Evolutionary conservation across 2,329 filamentous ascomycete genomes (phyloP).

Genomic region (Botrytis deweyae): DNA sequence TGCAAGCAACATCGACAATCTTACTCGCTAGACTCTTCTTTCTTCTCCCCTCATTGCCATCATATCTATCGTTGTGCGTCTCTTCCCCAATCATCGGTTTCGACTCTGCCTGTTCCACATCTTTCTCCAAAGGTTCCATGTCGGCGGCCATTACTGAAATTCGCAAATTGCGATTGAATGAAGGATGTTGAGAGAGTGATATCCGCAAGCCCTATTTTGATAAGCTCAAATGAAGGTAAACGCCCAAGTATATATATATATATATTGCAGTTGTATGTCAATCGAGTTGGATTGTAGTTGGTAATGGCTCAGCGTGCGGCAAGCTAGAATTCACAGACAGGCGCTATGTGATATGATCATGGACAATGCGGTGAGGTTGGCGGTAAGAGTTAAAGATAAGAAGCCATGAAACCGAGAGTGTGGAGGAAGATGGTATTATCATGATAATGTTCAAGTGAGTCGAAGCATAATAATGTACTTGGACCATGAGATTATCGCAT

Average conservation of each 20-base stretch:
- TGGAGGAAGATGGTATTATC: neutral
- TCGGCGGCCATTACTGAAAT: conserved; percentile 9
- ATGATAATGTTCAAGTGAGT: neutral
- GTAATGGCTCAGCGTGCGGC: neutral
- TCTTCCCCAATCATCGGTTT: conserved; percentile 27
- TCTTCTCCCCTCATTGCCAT: conserved; percentile 17
- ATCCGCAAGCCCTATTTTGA: neutral
- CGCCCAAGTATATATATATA: neutral
- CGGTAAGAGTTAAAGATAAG: neutral
- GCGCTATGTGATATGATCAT: neutral
- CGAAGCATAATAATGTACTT: neutral
- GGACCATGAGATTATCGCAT: neutral
- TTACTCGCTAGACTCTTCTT: conserved; percentile 25
- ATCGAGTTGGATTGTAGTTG: neutral
- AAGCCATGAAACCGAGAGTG: neutral
- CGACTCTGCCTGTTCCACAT: conserved; percentile 34
- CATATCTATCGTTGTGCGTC: conserved; percentile 9
- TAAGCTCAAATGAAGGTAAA: neutral
- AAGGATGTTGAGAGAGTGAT: neutral
- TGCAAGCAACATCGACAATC: conserved; percentile 38
- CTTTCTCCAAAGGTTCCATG: conserved; percentile 24
- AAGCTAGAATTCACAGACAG: neutral
- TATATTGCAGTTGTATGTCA: neutral
- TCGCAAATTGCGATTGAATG: neutral
- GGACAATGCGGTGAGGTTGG: too few species aligned